Evolutionary conservation across 192 early-diverging fungal genomes (phyloP).

Genomic region (Backusella psychrophila): DNA sequence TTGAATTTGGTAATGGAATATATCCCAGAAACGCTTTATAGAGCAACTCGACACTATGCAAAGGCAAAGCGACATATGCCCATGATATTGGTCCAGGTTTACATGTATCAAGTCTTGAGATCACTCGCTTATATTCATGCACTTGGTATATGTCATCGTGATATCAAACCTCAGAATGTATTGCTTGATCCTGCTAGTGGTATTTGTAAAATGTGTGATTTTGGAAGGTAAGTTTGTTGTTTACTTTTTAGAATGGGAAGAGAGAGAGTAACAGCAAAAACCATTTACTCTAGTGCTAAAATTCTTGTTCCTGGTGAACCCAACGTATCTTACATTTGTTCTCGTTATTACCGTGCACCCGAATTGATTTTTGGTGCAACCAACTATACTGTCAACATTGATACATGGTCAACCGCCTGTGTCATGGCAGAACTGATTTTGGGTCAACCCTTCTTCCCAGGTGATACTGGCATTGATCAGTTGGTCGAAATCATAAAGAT

Average conservation of each 20-base stretch:
- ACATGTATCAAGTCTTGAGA: conserved; percentile 98
- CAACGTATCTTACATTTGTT: conserved; percentile 98
- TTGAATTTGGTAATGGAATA: conserved; percentile 95
- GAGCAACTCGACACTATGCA: conserved; percentile 85
- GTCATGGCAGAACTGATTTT: conserved; percentile 97
- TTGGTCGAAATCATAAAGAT: conserved; percentile 99
- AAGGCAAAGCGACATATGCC: conserved; percentile 94
- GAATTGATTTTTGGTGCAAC: conserved; percentile 96
- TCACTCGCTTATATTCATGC: conserved; percentile 97
- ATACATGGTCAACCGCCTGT: conserved; percentile 95
- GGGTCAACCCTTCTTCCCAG: conserved; percentile 91
- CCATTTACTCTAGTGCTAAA: conserved; percentile 70
- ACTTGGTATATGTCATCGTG: conserved; percentile 96
- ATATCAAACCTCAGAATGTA: conserved; percentile 99
- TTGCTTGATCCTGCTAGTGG: conserved; percentile 86
- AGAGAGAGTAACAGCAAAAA: not conserved
- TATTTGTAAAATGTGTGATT: conserved; percentile 97
- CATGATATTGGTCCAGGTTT: conserved; percentile 88
- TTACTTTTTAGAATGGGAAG: not conserved
- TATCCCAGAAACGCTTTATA: conserved; percentile 94
- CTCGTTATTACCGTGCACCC: conserved; percentile 94
- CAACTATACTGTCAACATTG: conserved; percentile 87
- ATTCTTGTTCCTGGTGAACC: conserved; percentile 95
- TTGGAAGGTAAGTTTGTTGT: conserved; percentile 61
- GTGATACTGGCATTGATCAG: conserved; percentile 97